Evolutionary conservation across 2,329 filamentous ascomycete genomes (phyloP), one percentile per base, ranked within the genome.

Genomic region (Diplodia seriata): DNA sequence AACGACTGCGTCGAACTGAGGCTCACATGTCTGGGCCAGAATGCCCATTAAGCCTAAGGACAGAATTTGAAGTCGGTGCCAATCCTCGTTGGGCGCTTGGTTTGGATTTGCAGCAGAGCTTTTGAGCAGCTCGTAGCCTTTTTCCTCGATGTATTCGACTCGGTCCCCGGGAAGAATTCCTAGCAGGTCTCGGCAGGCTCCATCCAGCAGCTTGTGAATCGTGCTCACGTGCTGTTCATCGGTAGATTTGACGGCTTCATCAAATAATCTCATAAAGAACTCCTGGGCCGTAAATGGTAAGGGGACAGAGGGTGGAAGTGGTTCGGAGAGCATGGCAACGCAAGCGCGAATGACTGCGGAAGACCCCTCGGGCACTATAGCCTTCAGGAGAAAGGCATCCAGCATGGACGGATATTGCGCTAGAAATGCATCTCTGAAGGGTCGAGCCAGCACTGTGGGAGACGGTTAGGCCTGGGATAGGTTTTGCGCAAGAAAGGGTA

Each of bases 261-360:
- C 73, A 49, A 78, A 79, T 2, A 74, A 68, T 29, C 70, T 72
- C 8, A 78, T 70, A 56, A 80, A 77, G 68, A 80, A 79, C 2
- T 70, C 57, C 29, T 78, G 76, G 8, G 76, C 75, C 56, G 73
- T 73, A 33, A 74, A 74, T 33, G 77, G 77, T 18, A 80, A 69
- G 4, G 74, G 70, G 15, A 79, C 54, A 1, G 67, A 68, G 5
- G 72, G 71, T 1, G 77, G 77, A 15, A 79, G 72, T 1, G 74
- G 74, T 23, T 72, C 69, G 26, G 78, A 76, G 2, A 79, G 74
- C 18, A 80, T 69, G 15, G 71, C 72, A 33, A 77, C 73, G 56
- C 77, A 79, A 40, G 77, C 51, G 23, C 23, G 47, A 38, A 5
- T 51, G 18, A 51, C 31, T 3, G 15, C 47, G 14, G 59, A 26